phyloP scores from a whole-genome alignment of 176 grass and related monocot genomes.

The Juncus effusus region DNA sequence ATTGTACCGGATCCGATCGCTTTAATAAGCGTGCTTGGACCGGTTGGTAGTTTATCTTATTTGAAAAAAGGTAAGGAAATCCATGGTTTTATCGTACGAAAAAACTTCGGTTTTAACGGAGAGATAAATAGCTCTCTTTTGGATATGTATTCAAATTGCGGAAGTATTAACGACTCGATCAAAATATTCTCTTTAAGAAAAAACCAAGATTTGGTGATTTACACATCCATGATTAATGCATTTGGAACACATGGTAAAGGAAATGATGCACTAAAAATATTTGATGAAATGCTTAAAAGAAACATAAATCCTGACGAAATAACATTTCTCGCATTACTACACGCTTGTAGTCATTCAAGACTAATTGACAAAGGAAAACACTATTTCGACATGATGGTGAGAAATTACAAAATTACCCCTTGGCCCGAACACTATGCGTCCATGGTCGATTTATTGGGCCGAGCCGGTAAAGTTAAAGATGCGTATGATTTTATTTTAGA shows the following conservation, averaged over 20 bases:
- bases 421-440: slow-evolving; percentile 83
- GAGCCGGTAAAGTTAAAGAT: slow-evolving; percentile 51
- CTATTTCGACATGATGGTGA: slow-evolving; percentile 68
- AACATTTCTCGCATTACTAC: slow-evolving; percentile 60
- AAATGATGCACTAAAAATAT: slow-evolving; percentile 56
- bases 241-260: slow-evolving; percentile 76
- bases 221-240: slow-evolving; percentile 77
- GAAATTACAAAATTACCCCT: slow-evolving; percentile 47
- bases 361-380: slow-evolving; percentile 50
- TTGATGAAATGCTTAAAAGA: slow-evolving; percentile 42
- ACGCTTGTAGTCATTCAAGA: slow-evolving; percentile 83
- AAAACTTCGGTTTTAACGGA: slow-evolving; percentile 36
- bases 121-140: slow-evolving; percentile 54
- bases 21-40: slow-evolving; percentile 52
- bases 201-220: slow-evolving; percentile 62
- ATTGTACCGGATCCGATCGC: slow-evolving; percentile 64
- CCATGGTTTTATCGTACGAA: slow-evolving; percentile 73
- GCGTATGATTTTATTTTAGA: slow-evolving; percentile 65
- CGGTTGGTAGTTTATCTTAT: slow-evolving; percentile 50
- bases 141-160: slow-evolving; percentile 83
- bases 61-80: slow-evolving; percentile 77
- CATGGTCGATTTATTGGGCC: slow-evolving; percentile 76
- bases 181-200: slow-evolving; percentile 38
- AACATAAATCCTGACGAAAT: slow-evolving; percentile 71
- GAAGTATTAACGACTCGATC: slow-evolving; percentile 44